Evolutionary conservation across 352 stramenopile genomes (phyloP).

Genomic region (Globisporangium spinosum): DNA sequence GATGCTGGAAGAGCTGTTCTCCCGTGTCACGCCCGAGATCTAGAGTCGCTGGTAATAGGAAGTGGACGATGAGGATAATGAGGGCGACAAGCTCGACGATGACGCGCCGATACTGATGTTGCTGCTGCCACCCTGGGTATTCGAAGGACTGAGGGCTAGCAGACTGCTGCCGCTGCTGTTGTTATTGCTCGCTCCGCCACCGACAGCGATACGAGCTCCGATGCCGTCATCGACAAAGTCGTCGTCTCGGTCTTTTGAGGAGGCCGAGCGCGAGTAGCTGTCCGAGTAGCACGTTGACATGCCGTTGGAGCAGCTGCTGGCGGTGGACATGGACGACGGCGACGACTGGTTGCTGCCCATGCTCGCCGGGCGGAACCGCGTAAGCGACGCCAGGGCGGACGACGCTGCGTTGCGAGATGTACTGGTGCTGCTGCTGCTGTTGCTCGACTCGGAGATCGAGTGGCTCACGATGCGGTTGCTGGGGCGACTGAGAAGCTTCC

Average conservation of each 20-base stretch:
- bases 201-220: neutral
- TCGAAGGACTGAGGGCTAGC: constrained; percentile 18
- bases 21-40: constrained; percentile 5
- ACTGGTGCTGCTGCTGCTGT: constrained; percentile 1
- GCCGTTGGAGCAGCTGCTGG: neutral
- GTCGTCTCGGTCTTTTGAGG: constrained; percentile 19
- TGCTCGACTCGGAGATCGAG: constrained; percentile 21
- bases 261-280: constrained; percentile 13
- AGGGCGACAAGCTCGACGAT: neutral
- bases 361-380: constrained; percentile 31
- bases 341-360: constrained; percentile 29
- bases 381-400: constrained; percentile 40
- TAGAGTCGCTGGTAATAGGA: constrained; percentile 18
- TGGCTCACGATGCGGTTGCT: constrained; percentile 26
- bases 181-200: neutral
- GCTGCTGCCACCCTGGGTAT: constrained; percentile 8
- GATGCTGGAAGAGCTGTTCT: constrained; percentile 10
- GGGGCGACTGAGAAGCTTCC: constrained; percentile 31
- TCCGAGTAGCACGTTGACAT: constrained; percentile 16
- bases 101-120: constrained; percentile 7
- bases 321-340: neutral
- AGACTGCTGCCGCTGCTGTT: constrained; percentile 18
- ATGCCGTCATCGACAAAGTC: neutral
- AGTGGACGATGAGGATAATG: neutral
- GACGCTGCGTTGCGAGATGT: constrained; percentile 24